Evolutionary conservation across 345 rosid species (phyloP), one percentile per base, ranked within the genome.

Genomic region (Clarkia xantiana): DNA sequence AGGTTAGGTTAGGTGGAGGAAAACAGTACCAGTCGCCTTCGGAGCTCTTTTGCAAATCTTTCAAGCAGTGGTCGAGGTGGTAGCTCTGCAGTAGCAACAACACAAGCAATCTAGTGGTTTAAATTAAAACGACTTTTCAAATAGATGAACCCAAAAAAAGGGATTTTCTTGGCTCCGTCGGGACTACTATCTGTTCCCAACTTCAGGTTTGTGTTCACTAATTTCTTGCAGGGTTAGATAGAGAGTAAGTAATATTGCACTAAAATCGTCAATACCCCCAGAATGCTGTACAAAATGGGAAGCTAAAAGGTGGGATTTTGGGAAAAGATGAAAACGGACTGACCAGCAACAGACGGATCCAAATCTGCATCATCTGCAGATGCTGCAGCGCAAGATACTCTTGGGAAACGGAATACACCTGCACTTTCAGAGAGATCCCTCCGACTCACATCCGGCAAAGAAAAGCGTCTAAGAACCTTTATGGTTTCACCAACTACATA

Each of bases 331-430:
- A 2, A 10, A 1, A 22, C 43, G 13, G 20, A 45, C 81, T 68
- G 46, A 87, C 97, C 93, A 54, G 83, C 79, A 61, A 82, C 56
- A 50, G 63, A 50, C 40, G 94, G 90, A 57, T 89, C 95, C 59
- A 89, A 70, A 53, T 80, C 85, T 23, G 95, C 79, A 56, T 78
- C 80, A 53, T 85, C 97, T 2, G 82, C 95, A 43, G 94, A 75
- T 66, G 94, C 93, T 2, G 87, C 64, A 60, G 97, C 81, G 55
- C 78, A 89, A 25, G 97, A 89, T 61, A 89, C 95, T 63, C 95
- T 69, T 12, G 97, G 95, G 56, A 85, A 77, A 44, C 62, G 80
- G 29, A 65, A 61, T 20, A 82, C 65, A 56, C 97, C 86, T 2
- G 63, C 73, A 45, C 66, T 73, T 75, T 84, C 69, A 39, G 62